Base-by-base conservation (phyloP, 2,329 filamentous ascomycete genomes). In the Cyphellophora attinorum region DNA sequence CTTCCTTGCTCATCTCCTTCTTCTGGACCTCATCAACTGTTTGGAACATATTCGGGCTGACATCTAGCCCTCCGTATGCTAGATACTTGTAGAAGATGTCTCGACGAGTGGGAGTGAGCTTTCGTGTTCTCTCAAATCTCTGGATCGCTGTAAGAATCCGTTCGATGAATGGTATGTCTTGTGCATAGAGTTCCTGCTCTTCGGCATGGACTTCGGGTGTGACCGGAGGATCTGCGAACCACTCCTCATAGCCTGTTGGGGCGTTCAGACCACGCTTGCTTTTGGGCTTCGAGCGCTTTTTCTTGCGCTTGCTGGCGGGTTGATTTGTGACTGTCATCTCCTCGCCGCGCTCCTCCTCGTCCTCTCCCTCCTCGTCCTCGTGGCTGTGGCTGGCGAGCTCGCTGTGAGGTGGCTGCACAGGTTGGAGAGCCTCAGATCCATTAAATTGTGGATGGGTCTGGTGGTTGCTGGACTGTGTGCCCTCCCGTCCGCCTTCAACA, bases 141-240 rank as follows among this genome's bases (percentile, higher is more conserved):
- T 86, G 78, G 35, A 96, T 81, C 30, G 85, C 91, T 16, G 79
- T 72, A 52, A 95, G 80, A 27, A 96, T 85, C 30, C 91, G 85
- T 37, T 75, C 68, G 21, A 66, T 53, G 44, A 82, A 78, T 1
- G 70, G 57, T 6, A 68, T 56, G 3, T 61, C 51, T 6, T 61
- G 54, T 44, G 74, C 56, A 52, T 94, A 98, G 15, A 91, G 61
- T 10, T 71, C 65, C 13, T 69, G 61, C 51, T 93, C 83, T 33
- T 80, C 68, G 3, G 68, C 59, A 31, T 74, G 69, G 51, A 93
- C 78, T 0, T 67, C 68, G 0, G 79, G 76, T 0, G 81, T 88
- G 41, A 93, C 61, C 0, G 86, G 86, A 1, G 79, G 70, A 55
- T 96, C 89, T 10, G 81, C 77, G 53, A 75, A 91, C 55, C 76